These are phyloP conservation scores for Heliamphora exappendiculata DNA, from an alignment of 148 eudicot genomes.

Conservation along the genomic window DNA sequence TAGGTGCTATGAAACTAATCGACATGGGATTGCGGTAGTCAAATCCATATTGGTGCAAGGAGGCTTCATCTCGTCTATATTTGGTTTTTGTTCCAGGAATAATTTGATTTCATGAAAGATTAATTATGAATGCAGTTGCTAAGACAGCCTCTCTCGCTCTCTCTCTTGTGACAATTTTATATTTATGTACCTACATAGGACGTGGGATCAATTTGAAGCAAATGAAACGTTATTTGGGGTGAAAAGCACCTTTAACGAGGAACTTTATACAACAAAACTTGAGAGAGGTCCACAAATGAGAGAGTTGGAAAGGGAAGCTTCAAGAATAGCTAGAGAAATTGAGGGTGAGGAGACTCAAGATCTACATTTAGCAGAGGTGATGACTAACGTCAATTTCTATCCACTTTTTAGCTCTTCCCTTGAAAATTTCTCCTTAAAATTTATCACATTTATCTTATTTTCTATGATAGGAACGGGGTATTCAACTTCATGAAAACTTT, in stretches of 20 bases:
- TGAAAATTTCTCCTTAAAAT: background rate
- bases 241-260: slow-evolving; percentile 93
- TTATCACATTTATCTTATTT: background rate
- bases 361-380: slow-evolving; percentile 95
- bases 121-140: background rate
- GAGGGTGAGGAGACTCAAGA: slow-evolving; percentile 91
- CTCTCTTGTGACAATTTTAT: background rate
- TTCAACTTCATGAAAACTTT: slow-evolving; percentile 41
- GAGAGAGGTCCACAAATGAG: slow-evolving; percentile 83
- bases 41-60: background rate
- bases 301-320: slow-evolving; percentile 77
- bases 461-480: slow-evolving; percentile 62
- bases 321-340: slow-evolving; percentile 89
- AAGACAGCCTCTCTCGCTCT: slow-evolving; percentile 1
- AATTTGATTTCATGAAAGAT: background rate
- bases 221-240: slow-evolving; percentile 90
- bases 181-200: slow-evolving; percentile 34
- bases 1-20: background rate
- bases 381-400: background rate
- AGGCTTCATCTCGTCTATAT: background rate
- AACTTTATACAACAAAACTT: slow-evolving; percentile 94
- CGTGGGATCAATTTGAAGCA: slow-evolving; percentile 96
- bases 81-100: background rate
- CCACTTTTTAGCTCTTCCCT: background rate
- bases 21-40: background rate